Conservation (phyloP, 371 early-diverging fungal genomes). For the Saksenaea vasiformis region DNA sequence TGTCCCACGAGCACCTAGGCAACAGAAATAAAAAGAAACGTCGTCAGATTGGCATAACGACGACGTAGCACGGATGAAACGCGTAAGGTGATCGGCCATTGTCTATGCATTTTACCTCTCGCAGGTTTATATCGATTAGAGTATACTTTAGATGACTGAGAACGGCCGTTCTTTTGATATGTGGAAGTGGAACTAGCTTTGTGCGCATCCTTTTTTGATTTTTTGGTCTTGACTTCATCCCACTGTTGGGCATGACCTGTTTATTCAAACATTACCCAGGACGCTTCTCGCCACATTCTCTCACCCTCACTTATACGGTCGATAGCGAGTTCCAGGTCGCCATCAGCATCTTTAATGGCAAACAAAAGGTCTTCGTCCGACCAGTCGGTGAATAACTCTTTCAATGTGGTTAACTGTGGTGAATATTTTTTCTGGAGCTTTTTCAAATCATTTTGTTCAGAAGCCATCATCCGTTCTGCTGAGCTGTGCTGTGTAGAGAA, state of each 20-base stretch:
- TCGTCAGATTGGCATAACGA: background rate
- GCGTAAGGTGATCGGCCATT: slow-evolving; percentile 28
- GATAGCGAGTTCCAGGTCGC: slow-evolving; percentile 82
- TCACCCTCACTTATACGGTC: slow-evolving; percentile 88
- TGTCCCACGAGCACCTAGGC: background rate
- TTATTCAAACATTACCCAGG: background rate
- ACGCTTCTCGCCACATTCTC: background rate
- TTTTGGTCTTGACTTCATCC: slow-evolving; percentile 43
- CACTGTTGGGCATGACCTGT: slow-evolving; percentile 5
- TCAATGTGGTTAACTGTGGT: slow-evolving; percentile 67
- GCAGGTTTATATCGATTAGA: background rate
- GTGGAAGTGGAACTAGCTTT: background rate
- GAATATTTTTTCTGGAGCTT: slow-evolving; percentile 67
- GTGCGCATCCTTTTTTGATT: slow-evolving; percentile 28
- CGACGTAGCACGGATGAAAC: background rate
- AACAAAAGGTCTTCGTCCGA: slow-evolving; percentile 87
- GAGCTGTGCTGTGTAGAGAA: background rate
- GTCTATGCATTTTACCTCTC: background rate
- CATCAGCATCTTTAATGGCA: slow-evolving; percentile 82
- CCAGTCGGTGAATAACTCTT: slow-evolving; percentile 89
- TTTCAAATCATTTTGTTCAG: slow-evolving; percentile 66
- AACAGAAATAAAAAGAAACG: slow-evolving; percentile 3
- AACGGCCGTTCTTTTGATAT: slow-evolving; percentile 8
- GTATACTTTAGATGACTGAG: slow-evolving; percentile 14
- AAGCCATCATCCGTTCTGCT: slow-evolving; percentile 7